Evolutionary conservation across 257 asterid genomes (phyloP).

Genomic region (Fraxinus quadrangulata): DNA sequence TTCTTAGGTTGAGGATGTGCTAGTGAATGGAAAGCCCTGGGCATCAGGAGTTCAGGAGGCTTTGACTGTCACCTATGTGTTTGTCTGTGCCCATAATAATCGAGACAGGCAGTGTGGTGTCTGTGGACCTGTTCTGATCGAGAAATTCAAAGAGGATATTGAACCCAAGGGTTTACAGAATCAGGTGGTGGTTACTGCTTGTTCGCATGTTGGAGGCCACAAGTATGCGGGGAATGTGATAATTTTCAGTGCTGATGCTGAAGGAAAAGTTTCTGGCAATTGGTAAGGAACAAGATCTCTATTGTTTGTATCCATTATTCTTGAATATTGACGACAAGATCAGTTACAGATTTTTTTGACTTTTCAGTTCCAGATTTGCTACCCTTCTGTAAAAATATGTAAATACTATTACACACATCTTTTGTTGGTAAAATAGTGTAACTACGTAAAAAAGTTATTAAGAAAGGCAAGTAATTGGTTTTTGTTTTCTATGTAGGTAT

Average conservation of each 20-base stretch:
- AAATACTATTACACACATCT: background rate
- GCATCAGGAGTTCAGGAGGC: conserved; percentile 58
- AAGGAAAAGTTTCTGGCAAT: conserved; percentile 74
- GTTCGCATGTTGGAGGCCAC: conserved; percentile 97
- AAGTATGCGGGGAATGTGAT: conserved; percentile 96
- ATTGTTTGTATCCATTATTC: conserved; percentile 15
- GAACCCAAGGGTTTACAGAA: conserved; percentile 55
- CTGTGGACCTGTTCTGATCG: conserved; percentile 90
- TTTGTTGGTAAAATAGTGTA: background rate
- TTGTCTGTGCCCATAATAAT: conserved; percentile 84
- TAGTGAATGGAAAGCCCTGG: conserved; percentile 81
- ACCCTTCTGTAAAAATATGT: background rate
- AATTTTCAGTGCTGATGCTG: conserved; percentile 62
- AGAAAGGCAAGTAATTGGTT: conserved; percentile 10
- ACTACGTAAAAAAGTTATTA: conserved; percentile 16
- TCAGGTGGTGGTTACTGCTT: conserved; percentile 71
- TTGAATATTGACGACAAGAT: background rate
- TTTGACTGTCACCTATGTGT: conserved; percentile 78
- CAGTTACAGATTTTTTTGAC: background rate
- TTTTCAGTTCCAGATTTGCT: background rate
- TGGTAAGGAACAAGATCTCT: conserved; percentile 56
- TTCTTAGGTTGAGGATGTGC: conserved; percentile 64
- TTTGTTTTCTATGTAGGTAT: conserved; percentile 62
- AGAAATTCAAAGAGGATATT: conserved; percentile 71
- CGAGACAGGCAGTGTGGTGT: conserved; percentile 94